phyloP scores from a whole-genome alignment of 441 rosid species.

The Populus hybrid region DNA sequence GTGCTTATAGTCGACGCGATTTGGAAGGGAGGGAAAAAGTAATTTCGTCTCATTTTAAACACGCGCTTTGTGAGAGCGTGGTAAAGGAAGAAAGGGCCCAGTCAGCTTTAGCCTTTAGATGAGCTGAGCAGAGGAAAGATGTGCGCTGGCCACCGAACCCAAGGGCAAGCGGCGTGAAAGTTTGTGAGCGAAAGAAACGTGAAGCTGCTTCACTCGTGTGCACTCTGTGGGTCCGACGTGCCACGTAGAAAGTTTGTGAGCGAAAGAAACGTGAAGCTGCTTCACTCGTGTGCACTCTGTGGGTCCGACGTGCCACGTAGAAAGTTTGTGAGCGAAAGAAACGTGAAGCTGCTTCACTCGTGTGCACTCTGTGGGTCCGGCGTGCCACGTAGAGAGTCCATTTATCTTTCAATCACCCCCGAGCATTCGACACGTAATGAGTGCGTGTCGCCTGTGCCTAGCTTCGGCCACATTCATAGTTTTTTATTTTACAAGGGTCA shows the following conservation, averaged over 20 bases:
- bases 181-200: constrained; percentile 3
- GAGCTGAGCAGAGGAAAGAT: neutral
- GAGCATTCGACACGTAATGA: neutral
- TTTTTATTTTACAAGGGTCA: no score
- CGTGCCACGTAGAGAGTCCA: no score
- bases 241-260: neutral
- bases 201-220: neutral
- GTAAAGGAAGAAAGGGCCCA: no score
- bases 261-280: neutral
- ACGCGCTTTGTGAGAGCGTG: no score
- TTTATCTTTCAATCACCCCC: neutral
- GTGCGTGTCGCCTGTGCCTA: constrained; percentile 8
- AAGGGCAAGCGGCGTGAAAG: constrained; percentile 2
- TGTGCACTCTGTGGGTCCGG: neutral
- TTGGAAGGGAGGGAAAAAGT: no score
- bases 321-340: constrained; percentile 10
- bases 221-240: neutral
- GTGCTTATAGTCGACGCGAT: no score
- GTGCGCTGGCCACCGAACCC: no score
- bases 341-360: neutral
- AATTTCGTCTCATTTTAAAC: no score
- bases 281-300: neutral
- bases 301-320: neutral
- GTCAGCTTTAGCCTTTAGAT: neutral
- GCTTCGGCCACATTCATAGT: neutral